Base-by-base conservation (phyloP, 1,284 basidiomycete species). In the Inonotus obliquus region DNA sequence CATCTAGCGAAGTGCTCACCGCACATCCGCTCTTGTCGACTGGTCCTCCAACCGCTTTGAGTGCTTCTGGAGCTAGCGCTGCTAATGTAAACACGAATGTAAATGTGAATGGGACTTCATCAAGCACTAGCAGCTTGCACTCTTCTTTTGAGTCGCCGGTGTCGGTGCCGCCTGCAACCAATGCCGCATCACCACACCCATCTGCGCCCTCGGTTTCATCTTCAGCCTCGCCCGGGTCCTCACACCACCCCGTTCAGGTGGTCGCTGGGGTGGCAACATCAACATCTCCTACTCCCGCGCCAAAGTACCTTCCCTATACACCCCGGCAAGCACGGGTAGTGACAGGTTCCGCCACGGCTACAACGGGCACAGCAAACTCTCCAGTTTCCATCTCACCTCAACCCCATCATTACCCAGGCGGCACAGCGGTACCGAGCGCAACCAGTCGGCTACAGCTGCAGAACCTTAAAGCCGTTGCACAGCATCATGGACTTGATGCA, bases 401-500 rank as follows among this genome's bases (percentile, higher is more conserved):
- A 47, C 69, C 65, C 32, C 67, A 68, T 17, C 69, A 67, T 35
- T 68, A 66, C 45, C 60, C 67, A 27, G 69, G 73, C 57, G 82
- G 81, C 23, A 25, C 35, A 27, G 35, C 41, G 25, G 41, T 41
- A 45, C 41, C 45, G 23, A 82, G 83, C 69, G 87, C 85, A 2
- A 82, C 86, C 9, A 84, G 79, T 65, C 85, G 84, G 69, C 73
- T 92, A 5, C 91, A 94, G 70, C 74, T 92, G 19, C 87, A 92
- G 75, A 89, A 87, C 69, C 76, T 95, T 62, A 94, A 91, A 73
- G 85, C 91, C 1, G 86, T 87, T 1, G 88, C 86, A 1, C 92
- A 95, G 72, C 77, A 77, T 62, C 80, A 91, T 19, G 91, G 91
- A 0, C 74, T 93, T 51, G 87, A 86, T 61, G 80, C 81, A 25